These are phyloP conservation scores for Phytophthora boehmeriae DNA, from an alignment of 352 stramenopile genomes.

Conservation along the genomic window DNA sequence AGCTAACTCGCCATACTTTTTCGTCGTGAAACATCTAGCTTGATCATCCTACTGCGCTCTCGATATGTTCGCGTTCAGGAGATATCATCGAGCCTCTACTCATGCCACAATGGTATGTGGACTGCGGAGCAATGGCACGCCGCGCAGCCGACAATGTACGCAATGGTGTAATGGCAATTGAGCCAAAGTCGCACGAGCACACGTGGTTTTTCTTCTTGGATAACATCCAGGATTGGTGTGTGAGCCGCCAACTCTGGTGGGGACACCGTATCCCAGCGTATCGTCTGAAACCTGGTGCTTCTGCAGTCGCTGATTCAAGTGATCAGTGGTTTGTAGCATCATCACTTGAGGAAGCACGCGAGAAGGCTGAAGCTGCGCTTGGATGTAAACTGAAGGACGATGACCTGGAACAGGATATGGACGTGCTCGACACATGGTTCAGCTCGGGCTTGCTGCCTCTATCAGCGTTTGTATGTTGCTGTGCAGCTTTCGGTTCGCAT, in stretches of 20 bases:
- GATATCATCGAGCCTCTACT: slow-evolving; percentile 99
- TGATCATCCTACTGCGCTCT: slow-evolving; percentile 87
- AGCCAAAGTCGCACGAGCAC: slow-evolving; percentile 92
- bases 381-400: slow-evolving; percentile 73
- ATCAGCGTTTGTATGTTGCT: slow-evolving; percentile 62
- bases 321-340: slow-evolving; percentile 96
- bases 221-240: slow-evolving; percentile 99
- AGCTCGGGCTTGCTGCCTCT: slow-evolving; percentile 97
- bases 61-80: slow-evolving; percentile 97
- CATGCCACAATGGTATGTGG: slow-evolving; percentile 99
- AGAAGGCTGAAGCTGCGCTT: slow-evolving; percentile 88
- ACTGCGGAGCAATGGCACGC: slow-evolving; percentile 95
- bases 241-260: slow-evolving; percentile 99
- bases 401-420: slow-evolving; percentile 95
- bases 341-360: slow-evolving; percentile 89
- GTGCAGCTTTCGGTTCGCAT: slow-evolving; percentile 39
- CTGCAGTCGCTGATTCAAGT: slow-evolving; percentile 14
- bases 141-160: slow-evolving; percentile 94
- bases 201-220: slow-evolving; percentile 99
- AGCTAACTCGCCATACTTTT: neutral
- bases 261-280: slow-evolving; percentile 99
- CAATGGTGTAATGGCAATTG: slow-evolving; percentile 94
- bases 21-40: slow-evolving; percentile 33
- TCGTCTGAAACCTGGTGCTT: slow-evolving; percentile 54
- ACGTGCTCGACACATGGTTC: slow-evolving; percentile 99